Evolutionary conservation across 257 asterid genomes (phyloP).

Genomic region (Ehretia macrophylla): DNA sequence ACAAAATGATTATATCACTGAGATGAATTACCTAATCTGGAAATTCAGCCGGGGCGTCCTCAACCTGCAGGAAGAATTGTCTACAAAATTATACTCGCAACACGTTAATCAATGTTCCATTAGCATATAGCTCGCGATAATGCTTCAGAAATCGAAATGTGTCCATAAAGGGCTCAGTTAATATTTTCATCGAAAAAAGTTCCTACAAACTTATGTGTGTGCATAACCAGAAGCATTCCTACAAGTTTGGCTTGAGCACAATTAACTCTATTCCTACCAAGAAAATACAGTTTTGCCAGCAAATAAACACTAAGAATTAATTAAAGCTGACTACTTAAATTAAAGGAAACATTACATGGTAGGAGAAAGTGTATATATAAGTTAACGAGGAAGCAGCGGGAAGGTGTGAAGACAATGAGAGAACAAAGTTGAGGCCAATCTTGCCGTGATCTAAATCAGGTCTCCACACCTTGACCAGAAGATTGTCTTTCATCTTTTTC

Average conservation of each 20-base stretch:
- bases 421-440: background rate
- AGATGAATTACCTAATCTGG: too few relatives aligned
- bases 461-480: constrained; percentile 40
- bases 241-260: background rate
- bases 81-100: too few relatives aligned
- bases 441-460: constrained; percentile 20
- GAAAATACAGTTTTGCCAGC: constrained; percentile 13
- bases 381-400: background rate
- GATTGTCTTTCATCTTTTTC: constrained; percentile 33
- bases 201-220: constrained; percentile 10
- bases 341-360: constrained; percentile 1
- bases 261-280: constrained; percentile 7
- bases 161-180: background rate
- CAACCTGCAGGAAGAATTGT: too few relatives aligned
- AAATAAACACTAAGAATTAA: constrained; percentile 16
- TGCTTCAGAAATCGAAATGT: background rate
- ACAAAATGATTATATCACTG: too few relatives aligned
- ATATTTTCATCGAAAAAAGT: background rate
- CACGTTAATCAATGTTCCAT: too few relatives aligned
- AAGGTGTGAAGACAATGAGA: background rate
- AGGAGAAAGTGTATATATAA: background rate
- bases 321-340: background rate
- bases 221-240: constrained; percentile 16
- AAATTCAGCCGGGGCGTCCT: too few relatives aligned
- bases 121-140: too few relatives aligned